Evolutionary conservation across 1,139 yeast genomes (phyloP).

Genomic region (Pichia sorboxylosa): DNA sequence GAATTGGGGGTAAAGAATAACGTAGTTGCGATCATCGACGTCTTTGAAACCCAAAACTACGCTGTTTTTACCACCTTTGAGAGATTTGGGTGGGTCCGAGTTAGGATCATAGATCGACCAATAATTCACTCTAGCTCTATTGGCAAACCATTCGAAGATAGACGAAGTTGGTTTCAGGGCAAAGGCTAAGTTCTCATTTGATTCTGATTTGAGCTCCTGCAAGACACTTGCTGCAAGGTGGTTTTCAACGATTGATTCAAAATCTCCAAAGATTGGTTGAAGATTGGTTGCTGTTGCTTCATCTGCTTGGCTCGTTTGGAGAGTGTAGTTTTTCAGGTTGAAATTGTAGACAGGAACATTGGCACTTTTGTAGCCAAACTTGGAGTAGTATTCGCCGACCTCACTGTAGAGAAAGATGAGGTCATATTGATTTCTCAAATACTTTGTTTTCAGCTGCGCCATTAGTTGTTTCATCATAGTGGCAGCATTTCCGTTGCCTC

Average conservation of each 20-base stretch:
- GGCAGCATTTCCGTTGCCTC: conserved; percentile 19
- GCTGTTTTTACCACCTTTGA: no score
- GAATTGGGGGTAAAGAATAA: conserved; percentile 3
- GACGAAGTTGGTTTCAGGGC: conserved; percentile 10
- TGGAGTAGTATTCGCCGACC: conserved; percentile 28
- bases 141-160: conserved; percentile 16
- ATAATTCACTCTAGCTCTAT: conserved; percentile 5
- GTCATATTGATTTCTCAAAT: conserved; percentile 14
- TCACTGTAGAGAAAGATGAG: conserved; percentile 27
- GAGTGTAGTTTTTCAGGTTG: conserved; percentile 1
- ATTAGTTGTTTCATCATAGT: conserved; percentile 14
- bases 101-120: background rate
- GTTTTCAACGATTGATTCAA: background rate
- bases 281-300: no score
- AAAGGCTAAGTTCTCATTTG: conserved; percentile 3
- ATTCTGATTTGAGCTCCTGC: background rate
- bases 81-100: background rate
- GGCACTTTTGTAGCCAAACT: conserved; percentile 17
- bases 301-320: no score
- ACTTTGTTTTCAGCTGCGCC: conserved; percentile 3
- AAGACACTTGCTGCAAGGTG: background rate
- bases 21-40: conserved; percentile 1
- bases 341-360: conserved; percentile 12
- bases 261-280: background rate
- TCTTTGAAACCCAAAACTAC: background rate